Evolutionary conservation across 352 stramenopile genomes (phyloP), one percentile per base, ranked within the genome.

Genomic region (Pythium diclinum): DNA sequence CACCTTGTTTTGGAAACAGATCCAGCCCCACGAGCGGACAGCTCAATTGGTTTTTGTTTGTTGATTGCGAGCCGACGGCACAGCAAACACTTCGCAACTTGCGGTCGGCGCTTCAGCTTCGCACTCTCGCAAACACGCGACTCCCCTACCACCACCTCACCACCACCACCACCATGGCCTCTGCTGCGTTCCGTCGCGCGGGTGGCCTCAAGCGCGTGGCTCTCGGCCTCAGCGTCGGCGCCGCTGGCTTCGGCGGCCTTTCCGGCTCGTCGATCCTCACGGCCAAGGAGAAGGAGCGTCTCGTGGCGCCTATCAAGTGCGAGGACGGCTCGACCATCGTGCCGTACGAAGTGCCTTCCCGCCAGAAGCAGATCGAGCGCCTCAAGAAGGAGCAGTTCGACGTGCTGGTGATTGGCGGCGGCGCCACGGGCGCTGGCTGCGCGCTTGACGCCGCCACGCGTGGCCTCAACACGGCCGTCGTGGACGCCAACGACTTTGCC

Each of bases 301-400:
- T 92, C 54, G 83, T 95, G 28, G 74, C 80, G 38, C 82, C 85
- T 14, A 94, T 95, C 67, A 76, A 76, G 67, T 95, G 87, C 71
- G 85, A 95, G 36, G 87, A 95, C 62, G 87, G 87, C 53, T 88
- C 84, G 28, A 80, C 81, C 61, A 94, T 95, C 72, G 79, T 84
- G 61, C 87, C 87, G 30, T 95, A 92, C 71, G 83, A 95, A 59
- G 83, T 88, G 62, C 87, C 87, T 42, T 76, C 85, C 44, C 87
- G 87, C 28, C 67, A 66, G 3, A 68, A 73, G 33, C 85, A 92
- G 77, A 76, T 97, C 11, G 73, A 79, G 48, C 78, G 82, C 10
- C 87, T 98, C 33, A 85, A 96, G 71, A 82, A 81, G 36, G 89
- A 97, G 64, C 71, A 96, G 7, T 98, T 97, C 64, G 94, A 98